Evolutionary conservation across 2,329 filamentous ascomycete species (phyloP).

Genomic region (Fusarium musae): DNA sequence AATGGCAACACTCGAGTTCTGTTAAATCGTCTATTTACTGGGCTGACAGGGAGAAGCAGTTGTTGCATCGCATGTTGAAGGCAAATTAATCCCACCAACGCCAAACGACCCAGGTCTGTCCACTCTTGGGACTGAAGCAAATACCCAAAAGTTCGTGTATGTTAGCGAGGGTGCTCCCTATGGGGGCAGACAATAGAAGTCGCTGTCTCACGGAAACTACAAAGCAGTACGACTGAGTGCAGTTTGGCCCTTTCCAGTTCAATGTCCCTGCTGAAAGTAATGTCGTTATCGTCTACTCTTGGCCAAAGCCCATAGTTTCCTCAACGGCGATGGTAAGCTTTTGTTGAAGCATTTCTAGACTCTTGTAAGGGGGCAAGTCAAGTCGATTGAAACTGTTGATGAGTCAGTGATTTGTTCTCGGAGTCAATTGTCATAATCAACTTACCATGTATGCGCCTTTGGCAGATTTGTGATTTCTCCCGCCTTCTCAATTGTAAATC

Average conservation of each 20-base stretch:
- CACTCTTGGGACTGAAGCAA: constrained; percentile 47
- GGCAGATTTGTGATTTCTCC: constrained; percentile 90
- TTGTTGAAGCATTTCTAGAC: constrained; percentile 81
- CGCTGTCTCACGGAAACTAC: constrained; percentile 30
- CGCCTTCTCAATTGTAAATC: constrained; percentile 98
- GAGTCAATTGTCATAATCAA: constrained; percentile 36
- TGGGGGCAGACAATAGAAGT: constrained; percentile 33
- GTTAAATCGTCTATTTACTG: constrained; percentile 21
- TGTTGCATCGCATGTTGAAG: constrained; percentile 42
- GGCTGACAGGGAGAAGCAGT: constrained; percentile 26
- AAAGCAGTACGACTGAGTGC: constrained; percentile 24
- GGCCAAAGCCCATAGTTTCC: constrained; percentile 98
- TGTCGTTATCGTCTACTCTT: constrained; percentile 73
- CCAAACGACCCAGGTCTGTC: constrained; percentile 47
- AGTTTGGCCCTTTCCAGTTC: constrained; percentile 21
- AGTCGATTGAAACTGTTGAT: constrained; percentile 88
- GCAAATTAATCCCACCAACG: constrained; percentile 46
- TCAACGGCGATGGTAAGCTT: constrained; percentile 98
- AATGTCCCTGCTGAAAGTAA: constrained; percentile 30
- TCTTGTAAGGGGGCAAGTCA: constrained; percentile 94
- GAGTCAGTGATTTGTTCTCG: constrained; percentile 35
- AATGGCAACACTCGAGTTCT: constrained; percentile 13
- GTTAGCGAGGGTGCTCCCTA: constrained; percentile 26
- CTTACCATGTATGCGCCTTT: constrained; percentile 97
- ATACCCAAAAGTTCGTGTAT: constrained; percentile 46